Evolutionary conservation across 371 early-diverging fungal species (phyloP), one percentile per base, ranked within the genome.

Genomic region (Zychaea mexicana): DNA sequence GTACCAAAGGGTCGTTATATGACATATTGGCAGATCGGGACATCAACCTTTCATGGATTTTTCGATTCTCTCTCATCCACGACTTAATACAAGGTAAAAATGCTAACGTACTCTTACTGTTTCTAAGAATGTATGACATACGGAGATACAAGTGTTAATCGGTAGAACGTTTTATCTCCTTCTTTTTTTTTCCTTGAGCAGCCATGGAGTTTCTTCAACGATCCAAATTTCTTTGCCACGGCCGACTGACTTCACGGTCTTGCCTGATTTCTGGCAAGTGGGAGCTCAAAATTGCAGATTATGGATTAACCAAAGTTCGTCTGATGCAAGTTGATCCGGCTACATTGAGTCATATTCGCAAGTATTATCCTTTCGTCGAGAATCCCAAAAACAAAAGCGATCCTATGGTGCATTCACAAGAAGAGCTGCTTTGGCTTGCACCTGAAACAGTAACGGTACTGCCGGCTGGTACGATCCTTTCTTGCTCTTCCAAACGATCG

Each of bases 221-320:
- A 60, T 81, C 82, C 24, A 83, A 80, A 53, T 75, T 83, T 52
- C 63, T 52, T 15, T 63, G 72, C 31, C 84, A 83, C 39, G 80
- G 84, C 9, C 74, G 68, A 32, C 61, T 83, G 36, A 80, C 82
- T 1, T 79, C 82, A 24, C 61, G 63, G 58, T 76, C 72, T 28
- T 83, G 84, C 45, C 60, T 81, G 69, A 72, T 83, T 31, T 74
- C 84, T 6, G 78, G 78, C 0, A 65, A 77, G 13, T 83, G 82
- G 84, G 84, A 83, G 30, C 69, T 83, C 6, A 83, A 81, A 63
- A 78, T 83, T 31, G 61, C 80, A 1, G 82, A 78, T n/a, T 83
- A 81, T 67, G 84, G 84, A 12, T 49, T 83, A 13, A 38, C 67
- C 36, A 62, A 65, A 21, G 64, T 77, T 19, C 74, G 68, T 39